These are phyloP conservation scores for Phaeophleospora eucalypticola DNA, from an alignment of 2,329 filamentous ascomycete species.

Conservation along the genomic window DNA sequence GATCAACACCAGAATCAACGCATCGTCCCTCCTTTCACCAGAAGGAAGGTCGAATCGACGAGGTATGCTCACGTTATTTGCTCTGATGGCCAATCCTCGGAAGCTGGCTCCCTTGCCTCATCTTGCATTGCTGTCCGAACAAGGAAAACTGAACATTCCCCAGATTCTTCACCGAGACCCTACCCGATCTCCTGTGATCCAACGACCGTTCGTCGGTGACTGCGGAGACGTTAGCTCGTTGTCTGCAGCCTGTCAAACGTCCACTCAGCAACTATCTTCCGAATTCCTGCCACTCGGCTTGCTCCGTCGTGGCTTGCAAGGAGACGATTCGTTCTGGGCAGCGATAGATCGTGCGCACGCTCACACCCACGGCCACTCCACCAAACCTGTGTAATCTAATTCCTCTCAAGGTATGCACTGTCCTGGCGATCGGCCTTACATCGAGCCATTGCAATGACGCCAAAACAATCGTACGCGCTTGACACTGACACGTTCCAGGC, in stretches of 20 bases:
- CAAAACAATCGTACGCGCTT: slow-evolving; percentile 18
- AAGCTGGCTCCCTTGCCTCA: slow-evolving; percentile 32
- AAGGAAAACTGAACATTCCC: slow-evolving; percentile 42
- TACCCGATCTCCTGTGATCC: slow-evolving; percentile 27
- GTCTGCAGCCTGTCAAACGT: slow-evolving; percentile 42
- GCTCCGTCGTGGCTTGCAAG: slow-evolving; percentile 42
- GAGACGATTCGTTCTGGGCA: slow-evolving; percentile 26
- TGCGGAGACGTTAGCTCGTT: slow-evolving; percentile 54
- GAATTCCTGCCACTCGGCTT: slow-evolving; percentile 35
- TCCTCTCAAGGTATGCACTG: slow-evolving; percentile 44
- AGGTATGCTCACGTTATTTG: slow-evolving; percentile 1
- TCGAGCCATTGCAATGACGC: slow-evolving; percentile 21
- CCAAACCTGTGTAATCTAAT: slow-evolving; percentile 46
- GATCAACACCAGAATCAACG: background rate
- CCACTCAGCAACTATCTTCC: slow-evolving; percentile 28
- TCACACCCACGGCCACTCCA: slow-evolving; percentile 25
- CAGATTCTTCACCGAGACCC: slow-evolving; percentile 37
- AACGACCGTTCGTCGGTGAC: slow-evolving; percentile 26
- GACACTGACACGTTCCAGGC: slow-evolving; percentile 34
- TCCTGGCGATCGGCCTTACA: slow-evolving; percentile 21
- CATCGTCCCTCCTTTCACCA: background rate
- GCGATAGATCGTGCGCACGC: slow-evolving; percentile 18
- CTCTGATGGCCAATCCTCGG: slow-evolving; percentile 7
- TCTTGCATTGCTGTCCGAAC: slow-evolving; percentile 23
- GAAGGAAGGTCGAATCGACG: background rate